phyloP scores from a whole-genome alignment of 169 alveolate species.

The Cystoisospora suis region DNA sequence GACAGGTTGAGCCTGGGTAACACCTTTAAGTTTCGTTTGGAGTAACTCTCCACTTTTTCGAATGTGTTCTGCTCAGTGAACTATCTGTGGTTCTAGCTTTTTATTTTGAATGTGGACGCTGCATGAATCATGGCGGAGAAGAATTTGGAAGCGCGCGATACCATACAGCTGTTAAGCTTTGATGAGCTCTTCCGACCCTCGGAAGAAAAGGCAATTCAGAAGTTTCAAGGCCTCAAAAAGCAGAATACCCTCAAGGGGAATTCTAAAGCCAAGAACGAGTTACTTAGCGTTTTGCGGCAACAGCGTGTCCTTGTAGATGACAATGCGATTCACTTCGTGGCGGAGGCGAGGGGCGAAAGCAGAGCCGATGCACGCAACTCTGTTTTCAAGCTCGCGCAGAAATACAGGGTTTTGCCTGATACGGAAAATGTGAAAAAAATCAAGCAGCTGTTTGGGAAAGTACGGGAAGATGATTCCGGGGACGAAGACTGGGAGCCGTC shows the following conservation, averaged over 20 bases:
- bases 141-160: neutral
- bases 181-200: constrained; percentile 45
- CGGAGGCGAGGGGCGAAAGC: constrained; percentile 66
- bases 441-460: constrained; percentile 71
- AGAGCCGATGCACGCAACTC: constrained; percentile 78
- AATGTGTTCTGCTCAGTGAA: too few species aligned
- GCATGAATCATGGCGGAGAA: constrained; percentile 21
- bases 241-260: constrained; percentile 24
- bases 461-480: constrained; percentile 73
- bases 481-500: constrained; percentile 74
- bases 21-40: too few species aligned
- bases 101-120: too few species aligned
- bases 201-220: constrained; percentile 11
- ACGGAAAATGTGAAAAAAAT: constrained; percentile 63
- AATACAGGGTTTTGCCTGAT: constrained; percentile 71
- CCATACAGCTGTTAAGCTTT: constrained; percentile 34
- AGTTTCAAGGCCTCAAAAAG: neutral
- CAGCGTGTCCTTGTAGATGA: constrained; percentile 73
- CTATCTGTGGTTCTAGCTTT: too few species aligned
- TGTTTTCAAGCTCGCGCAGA: constrained; percentile 71
- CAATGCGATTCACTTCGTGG: constrained; percentile 74
- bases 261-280: constrained; percentile 27
- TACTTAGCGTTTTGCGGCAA: constrained; percentile 49
- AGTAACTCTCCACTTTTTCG: too few species aligned
- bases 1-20: too few species aligned